phyloP scores from a whole-genome alignment of 2,329 filamentous ascomycete genomes.

The Alternaria sp. region DNA sequence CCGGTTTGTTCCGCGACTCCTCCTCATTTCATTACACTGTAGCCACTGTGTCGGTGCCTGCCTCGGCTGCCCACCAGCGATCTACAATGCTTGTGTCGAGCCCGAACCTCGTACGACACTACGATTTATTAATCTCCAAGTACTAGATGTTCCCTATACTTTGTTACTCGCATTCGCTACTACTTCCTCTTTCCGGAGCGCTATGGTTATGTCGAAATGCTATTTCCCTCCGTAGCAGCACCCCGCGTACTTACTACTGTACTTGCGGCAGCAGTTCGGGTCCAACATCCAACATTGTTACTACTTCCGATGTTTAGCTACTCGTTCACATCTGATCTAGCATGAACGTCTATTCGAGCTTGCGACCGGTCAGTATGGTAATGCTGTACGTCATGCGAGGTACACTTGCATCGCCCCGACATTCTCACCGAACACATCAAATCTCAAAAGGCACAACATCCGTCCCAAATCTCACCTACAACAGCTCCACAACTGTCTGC shows the following conservation, averaged over 20 bases:
- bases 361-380: background rate
- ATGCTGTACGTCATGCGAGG: background rate
- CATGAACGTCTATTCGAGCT: background rate
- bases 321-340: too few species aligned
- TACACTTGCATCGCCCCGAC: background rate
- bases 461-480: too few species aligned
- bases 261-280: background rate
- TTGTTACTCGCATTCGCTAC: background rate
- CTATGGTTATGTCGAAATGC: background rate
- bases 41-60: background rate
- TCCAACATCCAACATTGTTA: background rate
- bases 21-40: background rate
- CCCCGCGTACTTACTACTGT: background rate
- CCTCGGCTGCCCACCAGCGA: background rate
- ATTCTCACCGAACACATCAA: background rate
- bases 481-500: background rate
- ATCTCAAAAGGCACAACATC: background rate
- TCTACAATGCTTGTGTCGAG: background rate
- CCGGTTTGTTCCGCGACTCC: background rate
- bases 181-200: background rate
- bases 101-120: conserved; percentile 1
- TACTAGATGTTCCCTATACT: background rate
- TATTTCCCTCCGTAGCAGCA: fast-evolving
- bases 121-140: background rate
- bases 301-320: too few species aligned